Conservation (phyloP, 2,329 filamentous ascomycete species). For the Cadophora sp. region DNA sequence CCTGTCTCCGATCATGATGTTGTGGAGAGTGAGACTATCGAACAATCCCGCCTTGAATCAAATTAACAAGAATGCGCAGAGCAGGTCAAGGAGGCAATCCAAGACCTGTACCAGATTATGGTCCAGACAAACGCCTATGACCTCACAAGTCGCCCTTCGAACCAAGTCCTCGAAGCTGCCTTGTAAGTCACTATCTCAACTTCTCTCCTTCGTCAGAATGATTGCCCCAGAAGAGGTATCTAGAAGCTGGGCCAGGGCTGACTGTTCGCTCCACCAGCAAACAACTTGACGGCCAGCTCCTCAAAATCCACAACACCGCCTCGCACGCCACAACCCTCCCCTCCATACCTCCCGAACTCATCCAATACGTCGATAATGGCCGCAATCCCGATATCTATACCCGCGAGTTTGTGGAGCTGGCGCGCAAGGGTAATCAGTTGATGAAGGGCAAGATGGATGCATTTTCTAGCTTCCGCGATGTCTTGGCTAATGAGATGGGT, state of each 20-base stretch:
- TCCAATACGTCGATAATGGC: slow-evolving; percentile 73
- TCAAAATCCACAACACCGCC: slow-evolving; percentile 50
- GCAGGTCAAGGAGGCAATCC: slow-evolving; percentile 66
- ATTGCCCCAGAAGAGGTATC: not conserved
- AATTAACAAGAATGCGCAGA: slow-evolving; percentile 46
- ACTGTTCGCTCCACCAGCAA: slow-evolving; percentile 47
- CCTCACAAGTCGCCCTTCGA: slow-evolving; percentile 53
- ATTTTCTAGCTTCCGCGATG: slow-evolving; percentile 66
- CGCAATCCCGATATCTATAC: slow-evolving; percentile 79
- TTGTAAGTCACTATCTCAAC: slow-evolving; percentile 47
- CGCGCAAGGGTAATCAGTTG: slow-evolving; percentile 69
- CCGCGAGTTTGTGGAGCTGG: slow-evolving; percentile 74
- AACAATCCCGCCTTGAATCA: not conserved
- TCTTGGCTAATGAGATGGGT: slow-evolving; percentile 55
- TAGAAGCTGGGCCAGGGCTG: not conserved
- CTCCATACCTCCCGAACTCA: slow-evolving; percentile 64
- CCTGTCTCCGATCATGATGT: slow-evolving; percentile 46
- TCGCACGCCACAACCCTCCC: slow-evolving; percentile 51
- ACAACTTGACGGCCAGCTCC: slow-evolving; percentile 50
- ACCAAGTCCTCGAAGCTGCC: slow-evolving; percentile 62
- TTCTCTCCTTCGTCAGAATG: slow-evolving; percentile 11
- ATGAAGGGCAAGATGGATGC: slow-evolving; percentile 69
- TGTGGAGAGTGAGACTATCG: slow-evolving; percentile 45
- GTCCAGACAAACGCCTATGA: slow-evolving; percentile 69
- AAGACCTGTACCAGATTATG: slow-evolving; percentile 68